phyloP scores from a whole-genome alignment of 148 eudicot genomes.

The Vaccinium darrowii region DNA sequence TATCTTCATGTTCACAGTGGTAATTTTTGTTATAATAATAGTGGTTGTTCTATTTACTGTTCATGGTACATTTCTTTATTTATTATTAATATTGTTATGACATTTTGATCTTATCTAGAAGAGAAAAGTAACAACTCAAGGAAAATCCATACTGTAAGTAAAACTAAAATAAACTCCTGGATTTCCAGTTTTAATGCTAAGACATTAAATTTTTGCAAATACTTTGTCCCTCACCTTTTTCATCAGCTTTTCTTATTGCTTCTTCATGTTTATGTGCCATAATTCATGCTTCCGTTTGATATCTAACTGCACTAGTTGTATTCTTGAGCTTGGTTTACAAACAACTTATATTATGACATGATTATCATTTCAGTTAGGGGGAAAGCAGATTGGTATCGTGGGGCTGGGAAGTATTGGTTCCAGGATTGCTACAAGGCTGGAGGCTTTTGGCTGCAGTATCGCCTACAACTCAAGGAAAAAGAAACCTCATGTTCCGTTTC shows the following conservation, averaged over 20 bases:
- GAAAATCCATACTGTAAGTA: background rate
- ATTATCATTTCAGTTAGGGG: slow-evolving; percentile 46
- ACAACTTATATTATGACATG: background rate
- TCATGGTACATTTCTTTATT: background rate
- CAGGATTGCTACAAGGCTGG: slow-evolving; percentile 53
- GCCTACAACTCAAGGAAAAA: slow-evolving; percentile 66
- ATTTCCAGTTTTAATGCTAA: background rate
- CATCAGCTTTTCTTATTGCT: background rate
- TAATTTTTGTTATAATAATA: background rate
- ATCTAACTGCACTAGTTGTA: background rate
- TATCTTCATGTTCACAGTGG: background rate
- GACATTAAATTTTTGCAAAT: background rate
- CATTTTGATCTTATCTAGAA: background rate
- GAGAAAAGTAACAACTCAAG: background rate
- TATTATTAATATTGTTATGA: background rate
- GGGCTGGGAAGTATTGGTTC: slow-evolving; percentile 87
- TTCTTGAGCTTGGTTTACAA: background rate
- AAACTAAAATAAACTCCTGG: background rate
- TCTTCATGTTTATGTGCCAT: background rate
- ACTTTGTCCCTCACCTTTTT: background rate
- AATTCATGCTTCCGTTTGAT: background rate
- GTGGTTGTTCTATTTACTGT: background rate
- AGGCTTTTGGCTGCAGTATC: slow-evolving; percentile 64
- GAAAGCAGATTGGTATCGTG: slow-evolving; percentile 70
- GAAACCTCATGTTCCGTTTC: slow-evolving; percentile 45